phyloP scores from a whole-genome alignment of 306 rosid genomes.

The Astragalus glycyphyllos region DNA sequence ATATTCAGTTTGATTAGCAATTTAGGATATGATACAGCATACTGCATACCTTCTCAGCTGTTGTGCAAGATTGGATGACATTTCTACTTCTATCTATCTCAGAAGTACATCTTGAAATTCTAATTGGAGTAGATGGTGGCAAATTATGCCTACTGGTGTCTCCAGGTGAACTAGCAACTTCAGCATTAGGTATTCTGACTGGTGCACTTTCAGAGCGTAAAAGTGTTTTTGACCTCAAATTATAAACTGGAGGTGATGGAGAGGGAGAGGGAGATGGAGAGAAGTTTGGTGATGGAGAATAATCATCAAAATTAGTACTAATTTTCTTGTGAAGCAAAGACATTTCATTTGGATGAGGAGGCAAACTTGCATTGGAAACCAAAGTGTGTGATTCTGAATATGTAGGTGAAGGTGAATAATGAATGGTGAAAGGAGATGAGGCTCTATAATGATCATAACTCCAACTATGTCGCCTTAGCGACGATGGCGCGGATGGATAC shows the following conservation, averaged over 20 bases:
- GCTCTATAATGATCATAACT: constrained; percentile 68
- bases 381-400: constrained; percentile 63
- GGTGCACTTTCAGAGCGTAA: constrained; percentile 88
- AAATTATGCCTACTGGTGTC: constrained; percentile 53
- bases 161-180: constrained; percentile 54
- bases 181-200: constrained; percentile 54
- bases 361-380: constrained; percentile 61
- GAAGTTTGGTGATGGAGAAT: constrained; percentile 58
- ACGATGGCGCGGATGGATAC: constrained; percentile 59
- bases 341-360: constrained; percentile 72
- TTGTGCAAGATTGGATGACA: constrained; percentile 50
- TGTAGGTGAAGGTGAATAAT: constrained; percentile 75
- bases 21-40: neutral
- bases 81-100: constrained; percentile 54
- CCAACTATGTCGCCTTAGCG: constrained; percentile 75
- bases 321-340: constrained; percentile 56
- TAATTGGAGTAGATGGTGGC: constrained; percentile 68
- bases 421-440: constrained; percentile 53
- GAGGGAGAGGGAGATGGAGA: constrained; percentile 50
- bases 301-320: constrained; percentile 63
- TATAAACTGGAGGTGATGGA: constrained; percentile 62
- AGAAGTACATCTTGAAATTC: constrained; percentile 44
- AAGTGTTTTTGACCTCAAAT: constrained; percentile 60
- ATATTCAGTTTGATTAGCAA: neutral
- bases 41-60: constrained; percentile 70